Percentiles rank a stretch among this genome's conserved stretches.
Conservation (phyloP, 1,139 yeast species). For the Geotrichum europaeum region DNA sequence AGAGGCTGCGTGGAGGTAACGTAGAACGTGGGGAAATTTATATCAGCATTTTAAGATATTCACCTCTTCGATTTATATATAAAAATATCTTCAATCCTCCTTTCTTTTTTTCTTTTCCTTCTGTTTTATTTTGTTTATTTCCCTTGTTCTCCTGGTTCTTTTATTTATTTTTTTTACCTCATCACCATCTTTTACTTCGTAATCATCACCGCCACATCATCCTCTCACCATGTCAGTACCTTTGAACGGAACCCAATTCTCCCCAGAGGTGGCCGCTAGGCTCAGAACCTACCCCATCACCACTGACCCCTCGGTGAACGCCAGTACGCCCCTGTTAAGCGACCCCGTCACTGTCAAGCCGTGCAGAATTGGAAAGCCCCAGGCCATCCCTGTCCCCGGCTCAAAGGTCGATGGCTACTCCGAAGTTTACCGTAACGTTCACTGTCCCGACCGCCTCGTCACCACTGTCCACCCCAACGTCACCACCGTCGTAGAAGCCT, state of each 20-base stretch:
- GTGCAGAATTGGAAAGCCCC: constrained; percentile 23
- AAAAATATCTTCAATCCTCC: not conserved
- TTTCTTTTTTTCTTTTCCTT: not conserved
- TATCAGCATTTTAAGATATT: no score
- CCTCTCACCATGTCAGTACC: not conserved
- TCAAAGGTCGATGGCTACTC: constrained; percentile 47
- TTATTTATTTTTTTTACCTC: not conserved
- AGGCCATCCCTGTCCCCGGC: constrained; percentile 44
- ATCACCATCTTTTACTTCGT: not conserved
- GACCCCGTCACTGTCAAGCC: not conserved
- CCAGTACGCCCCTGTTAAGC: constrained; percentile 1
- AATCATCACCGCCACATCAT: not conserved
- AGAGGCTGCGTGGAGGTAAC: not conserved
- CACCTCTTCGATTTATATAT: not conserved
- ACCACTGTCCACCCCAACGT: constrained; percentile 47
- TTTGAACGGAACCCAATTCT: constrained; percentile 15
- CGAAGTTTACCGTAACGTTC: constrained; percentile 46
- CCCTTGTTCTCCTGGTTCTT: not conserved
- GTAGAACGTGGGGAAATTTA: not conserved
- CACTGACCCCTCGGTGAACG: constrained; percentile 4
- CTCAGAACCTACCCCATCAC: constrained; percentile 13
- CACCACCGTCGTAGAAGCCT: constrained; percentile 46
- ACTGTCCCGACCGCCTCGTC: constrained; percentile 37
- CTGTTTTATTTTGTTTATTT: not conserved
- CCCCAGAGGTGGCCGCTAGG: constrained; percentile 15